These are phyloP conservation scores for Microstegium vimineum DNA, from an alignment of 176 grass and related monocot genomes.

Conservation along the genomic window DNA sequence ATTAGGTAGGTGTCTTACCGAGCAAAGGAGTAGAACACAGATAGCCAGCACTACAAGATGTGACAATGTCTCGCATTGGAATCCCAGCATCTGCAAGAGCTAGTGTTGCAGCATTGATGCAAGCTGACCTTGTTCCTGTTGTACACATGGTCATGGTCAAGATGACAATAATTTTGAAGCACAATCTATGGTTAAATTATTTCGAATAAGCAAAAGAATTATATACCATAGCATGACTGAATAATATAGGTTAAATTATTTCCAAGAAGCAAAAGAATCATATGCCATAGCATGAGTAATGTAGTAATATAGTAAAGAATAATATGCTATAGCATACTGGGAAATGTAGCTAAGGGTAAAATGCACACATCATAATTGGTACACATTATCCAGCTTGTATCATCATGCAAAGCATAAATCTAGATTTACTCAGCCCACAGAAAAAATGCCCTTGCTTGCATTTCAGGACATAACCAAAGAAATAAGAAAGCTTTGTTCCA, in stretches of 20 bases:
- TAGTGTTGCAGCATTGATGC: conserved; percentile 97
- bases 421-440: neutral
- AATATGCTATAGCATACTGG: neutral
- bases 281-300: neutral
- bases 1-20: conserved; percentile 29
- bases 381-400: neutral
- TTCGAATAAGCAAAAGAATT: conserved; percentile 5
- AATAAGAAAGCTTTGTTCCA: neutral
- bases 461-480: neutral
- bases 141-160: conserved; percentile 13
- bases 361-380: neutral
- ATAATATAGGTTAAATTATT: neutral
- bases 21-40: conserved; percentile 91
- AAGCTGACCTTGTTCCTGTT: conserved; percentile 90
- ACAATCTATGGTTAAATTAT: neutral
- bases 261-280: conserved; percentile 3
- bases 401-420: neutral
- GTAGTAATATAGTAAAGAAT: neutral
- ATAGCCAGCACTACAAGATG: conserved; percentile 97
- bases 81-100: conserved; percentile 94
- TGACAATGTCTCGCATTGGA: conserved; percentile 91
- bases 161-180: neutral
- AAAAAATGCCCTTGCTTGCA: neutral
- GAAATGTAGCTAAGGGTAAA: neutral
- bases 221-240: neutral